Conservation (phyloP, 2,329 filamentous ascomycete genomes). For the Colletotrichum tanaceti region DNA sequence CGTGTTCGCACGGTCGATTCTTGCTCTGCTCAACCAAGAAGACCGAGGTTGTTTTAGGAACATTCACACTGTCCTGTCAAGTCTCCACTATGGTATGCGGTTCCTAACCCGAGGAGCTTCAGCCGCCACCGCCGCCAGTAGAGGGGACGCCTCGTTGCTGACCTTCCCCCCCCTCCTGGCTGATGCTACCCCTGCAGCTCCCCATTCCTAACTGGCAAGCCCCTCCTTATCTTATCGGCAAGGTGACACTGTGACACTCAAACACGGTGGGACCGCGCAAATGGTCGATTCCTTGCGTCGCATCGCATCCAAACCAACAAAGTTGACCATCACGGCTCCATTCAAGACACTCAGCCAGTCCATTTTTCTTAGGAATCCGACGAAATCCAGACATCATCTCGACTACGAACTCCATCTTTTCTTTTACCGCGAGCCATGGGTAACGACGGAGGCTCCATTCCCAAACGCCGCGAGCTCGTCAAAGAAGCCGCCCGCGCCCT, state of each 20-base stretch:
- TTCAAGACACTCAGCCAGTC: neutral
- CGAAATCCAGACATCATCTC: neutral
- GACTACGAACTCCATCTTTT: constrained; percentile 1
- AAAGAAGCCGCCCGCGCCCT: constrained; percentile 88
- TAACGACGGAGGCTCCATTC: constrained; percentile 97
- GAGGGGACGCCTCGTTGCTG: constrained; percentile 9
- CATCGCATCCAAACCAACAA: neutral
- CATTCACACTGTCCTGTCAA: constrained; percentile 3
- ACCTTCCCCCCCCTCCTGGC: neutral
- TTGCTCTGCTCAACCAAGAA: neutral
- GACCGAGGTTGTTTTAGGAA: neutral
- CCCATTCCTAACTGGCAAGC: neutral
- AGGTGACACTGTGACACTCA: neutral
- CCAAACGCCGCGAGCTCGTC: constrained; percentile 94
- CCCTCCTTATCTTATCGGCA: constrained; percentile 17
- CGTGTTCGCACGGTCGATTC: neutral
- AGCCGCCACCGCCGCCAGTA: constrained; percentile 10
- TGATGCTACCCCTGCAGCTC: constrained; percentile 13
- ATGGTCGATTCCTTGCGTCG: neutral
- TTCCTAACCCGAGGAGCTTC: constrained; percentile 31
- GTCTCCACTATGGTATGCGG: constrained; percentile 6
- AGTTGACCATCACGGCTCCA: neutral
- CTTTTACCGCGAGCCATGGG: constrained; percentile 73
- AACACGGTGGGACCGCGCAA: neutral
- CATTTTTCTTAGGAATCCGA: neutral